phyloP scores from a whole-genome alignment of 768 basidiomycete species.

The Mycena galericulata region DNA sequence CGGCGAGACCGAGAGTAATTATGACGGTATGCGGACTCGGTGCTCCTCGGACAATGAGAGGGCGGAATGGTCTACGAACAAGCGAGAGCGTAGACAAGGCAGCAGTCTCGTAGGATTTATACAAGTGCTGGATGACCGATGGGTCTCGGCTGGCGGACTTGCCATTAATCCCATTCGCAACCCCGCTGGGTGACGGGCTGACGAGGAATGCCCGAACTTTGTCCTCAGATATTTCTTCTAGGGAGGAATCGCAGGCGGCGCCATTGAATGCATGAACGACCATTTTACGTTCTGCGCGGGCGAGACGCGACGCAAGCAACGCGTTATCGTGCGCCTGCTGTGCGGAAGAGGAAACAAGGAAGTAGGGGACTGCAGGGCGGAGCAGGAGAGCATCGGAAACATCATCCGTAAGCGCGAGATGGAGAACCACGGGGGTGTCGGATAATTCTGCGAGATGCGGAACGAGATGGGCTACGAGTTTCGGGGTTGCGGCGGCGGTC shows the following conservation, averaged over 20 bases:
- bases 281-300: conserved; percentile 73
- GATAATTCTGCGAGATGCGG: conserved; percentile 79
- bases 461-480: conserved; percentile 69
- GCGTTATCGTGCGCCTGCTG: conserved; percentile 94
- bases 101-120: conserved; percentile 75
- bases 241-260: conserved; percentile 49
- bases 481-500: conserved; percentile 64
- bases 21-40: conserved; percentile 73
- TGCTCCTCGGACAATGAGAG: conserved; percentile 65
- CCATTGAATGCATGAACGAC: conserved; percentile 90
- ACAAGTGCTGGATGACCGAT: conserved; percentile 45
- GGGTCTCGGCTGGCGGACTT: conserved; percentile 25
- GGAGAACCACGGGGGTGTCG: conserved; percentile 73
- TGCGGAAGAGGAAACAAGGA: conserved; percentile 79
- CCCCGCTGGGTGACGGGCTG: conserved; percentile 37
- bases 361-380: conserved; percentile 83
- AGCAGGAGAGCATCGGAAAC: conserved; percentile 83
- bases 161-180: conserved; percentile 32
- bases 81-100: conserved; percentile 73
- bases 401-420: conserved; percentile 74
- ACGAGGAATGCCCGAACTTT: conserved; percentile 71
- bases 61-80: conserved; percentile 69
- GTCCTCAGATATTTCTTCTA: conserved; percentile 69
- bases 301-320: conserved; percentile 85
- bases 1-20: conserved; percentile 72